phyloP scores from a whole-genome alignment of 129 eudicot species.

The Flaveria linearis region DNA sequence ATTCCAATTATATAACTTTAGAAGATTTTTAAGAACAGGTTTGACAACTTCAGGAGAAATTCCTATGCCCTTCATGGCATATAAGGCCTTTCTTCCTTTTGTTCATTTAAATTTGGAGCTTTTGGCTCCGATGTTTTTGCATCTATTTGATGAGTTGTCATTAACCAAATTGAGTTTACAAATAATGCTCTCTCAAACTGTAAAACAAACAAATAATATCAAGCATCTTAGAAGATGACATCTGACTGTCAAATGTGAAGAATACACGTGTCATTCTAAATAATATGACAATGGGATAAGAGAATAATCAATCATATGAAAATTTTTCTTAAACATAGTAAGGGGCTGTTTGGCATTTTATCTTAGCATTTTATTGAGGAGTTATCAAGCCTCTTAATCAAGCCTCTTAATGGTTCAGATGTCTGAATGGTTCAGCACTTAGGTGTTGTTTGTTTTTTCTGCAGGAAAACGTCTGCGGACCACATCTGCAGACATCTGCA shows the following conservation, averaged over 20 bases:
- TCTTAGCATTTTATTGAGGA: no score
- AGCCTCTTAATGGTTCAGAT: no score
- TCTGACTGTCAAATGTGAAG: not conserved
- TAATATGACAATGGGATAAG: not conserved
- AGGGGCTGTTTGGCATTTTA: no score
- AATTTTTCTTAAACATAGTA: not conserved
- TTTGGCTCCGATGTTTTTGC: slow-evolving; percentile 37
- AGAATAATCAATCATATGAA: slow-evolving; percentile 17
- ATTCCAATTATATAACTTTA: slow-evolving; percentile 39
- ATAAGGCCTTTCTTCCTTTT: slow-evolving; percentile 41
- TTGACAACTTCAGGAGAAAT: slow-evolving; percentile 41
- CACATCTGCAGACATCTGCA: no score
- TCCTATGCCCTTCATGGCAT: slow-evolving; percentile 60
- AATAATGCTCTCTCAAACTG: slow-evolving; percentile 20
- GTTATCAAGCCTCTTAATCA: no score
- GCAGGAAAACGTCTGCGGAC: no score
- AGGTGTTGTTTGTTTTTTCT: no score
- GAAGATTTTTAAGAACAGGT: slow-evolving; percentile 61
- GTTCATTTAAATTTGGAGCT: slow-evolving; percentile 22
- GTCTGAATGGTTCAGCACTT: no score
- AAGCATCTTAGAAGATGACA: slow-evolving; percentile 4
- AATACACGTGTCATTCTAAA: not conserved
- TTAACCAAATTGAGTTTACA: slow-evolving; percentile 13
- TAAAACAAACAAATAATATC: slow-evolving; percentile 11
- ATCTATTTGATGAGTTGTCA: slow-evolving; percentile 43